These are phyloP conservation scores for Chiua virens DNA, from an alignment of 768 basidiomycete genomes.

Conservation along the genomic window DNA sequence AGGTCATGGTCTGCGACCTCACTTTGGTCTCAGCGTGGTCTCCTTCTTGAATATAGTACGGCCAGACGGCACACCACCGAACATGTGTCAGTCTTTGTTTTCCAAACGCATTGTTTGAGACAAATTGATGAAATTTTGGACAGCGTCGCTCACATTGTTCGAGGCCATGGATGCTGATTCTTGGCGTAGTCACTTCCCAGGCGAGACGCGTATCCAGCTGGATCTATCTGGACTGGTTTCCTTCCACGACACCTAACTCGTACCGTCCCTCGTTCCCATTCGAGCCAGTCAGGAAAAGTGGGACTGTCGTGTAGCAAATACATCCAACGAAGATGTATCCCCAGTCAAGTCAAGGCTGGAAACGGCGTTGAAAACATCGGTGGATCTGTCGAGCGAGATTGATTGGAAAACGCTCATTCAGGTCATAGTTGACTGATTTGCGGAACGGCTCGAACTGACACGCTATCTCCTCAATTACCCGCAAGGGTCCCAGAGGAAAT, in stretches of 20 bases:
- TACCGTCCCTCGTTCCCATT: slow-evolving; percentile 28
- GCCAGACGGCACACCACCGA: accelerated
- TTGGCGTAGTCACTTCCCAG: slow-evolving; percentile 38
- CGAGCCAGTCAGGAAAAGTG: slow-evolving; percentile 27
- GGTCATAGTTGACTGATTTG: slow-evolving; percentile 17
- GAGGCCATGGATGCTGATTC: slow-evolving; percentile 18
- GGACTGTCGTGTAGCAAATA: slow-evolving; percentile 31
- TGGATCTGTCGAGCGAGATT: slow-evolving; percentile 24
- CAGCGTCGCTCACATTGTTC: not conserved
- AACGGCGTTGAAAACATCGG: slow-evolving; percentile 8
- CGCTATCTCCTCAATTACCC: slow-evolving; percentile 15
- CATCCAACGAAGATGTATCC: slow-evolving; percentile 22
- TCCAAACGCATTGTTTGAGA: not conserved
- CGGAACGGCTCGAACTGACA: slow-evolving; percentile 25
- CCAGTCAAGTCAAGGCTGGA: slow-evolving; percentile 8
- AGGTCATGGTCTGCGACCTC: slow-evolving; percentile 38
- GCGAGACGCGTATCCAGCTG: slow-evolving; percentile 34
- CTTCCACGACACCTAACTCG: slow-evolving; percentile 35
- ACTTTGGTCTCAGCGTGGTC: slow-evolving; percentile 25
- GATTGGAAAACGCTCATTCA: slow-evolving; percentile 33
- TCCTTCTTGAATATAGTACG: slow-evolving; percentile 17
- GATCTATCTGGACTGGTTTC: slow-evolving; percentile 36
- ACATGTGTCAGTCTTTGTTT: not conserved
- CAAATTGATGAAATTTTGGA: not conserved
- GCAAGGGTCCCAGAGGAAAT: not conserved